Evolutionary conservation across 2,329 filamentous ascomycete genomes (phyloP).

Genomic region (Pseudogymnoascus sp.): DNA sequence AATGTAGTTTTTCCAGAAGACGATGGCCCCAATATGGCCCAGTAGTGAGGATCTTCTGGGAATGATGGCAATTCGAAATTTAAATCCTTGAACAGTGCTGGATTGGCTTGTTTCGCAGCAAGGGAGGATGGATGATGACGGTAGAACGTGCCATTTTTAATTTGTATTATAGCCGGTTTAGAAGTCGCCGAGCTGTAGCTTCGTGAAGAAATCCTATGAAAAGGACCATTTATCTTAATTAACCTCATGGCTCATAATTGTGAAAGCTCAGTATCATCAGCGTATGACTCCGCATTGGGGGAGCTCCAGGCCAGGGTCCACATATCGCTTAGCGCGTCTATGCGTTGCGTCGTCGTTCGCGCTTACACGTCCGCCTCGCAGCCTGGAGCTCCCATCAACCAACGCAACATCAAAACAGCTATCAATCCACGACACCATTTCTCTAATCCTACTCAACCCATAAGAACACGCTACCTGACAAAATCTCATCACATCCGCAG

Average conservation of each 20-base stretch:
- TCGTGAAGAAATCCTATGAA: neutral
- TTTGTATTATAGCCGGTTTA: slow-evolving; percentile 57
- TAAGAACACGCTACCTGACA: neutral
- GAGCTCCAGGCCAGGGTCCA: slow-evolving; percentile 7
- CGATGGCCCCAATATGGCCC: slow-evolving; percentile 78
- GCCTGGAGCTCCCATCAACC: slow-evolving; percentile 15
- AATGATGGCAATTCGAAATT: slow-evolving; percentile 61
- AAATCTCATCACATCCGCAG: slow-evolving; percentile 27
- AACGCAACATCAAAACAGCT: slow-evolving; percentile 9
- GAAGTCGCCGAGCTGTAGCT: neutral
- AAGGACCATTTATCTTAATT: neutral
- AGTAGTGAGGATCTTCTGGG: slow-evolving; percentile 50
- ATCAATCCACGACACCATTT: slow-evolving; percentile 10
- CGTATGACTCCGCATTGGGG: slow-evolving; percentile 20
- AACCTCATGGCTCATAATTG: slow-evolving; percentile 8
- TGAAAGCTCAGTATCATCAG: neutral
- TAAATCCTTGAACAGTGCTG: slow-evolving; percentile 65
- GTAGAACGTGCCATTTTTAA: slow-evolving; percentile 78
- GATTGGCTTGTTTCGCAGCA: slow-evolving; percentile 44
- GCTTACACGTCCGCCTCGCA: slow-evolving; percentile 14
- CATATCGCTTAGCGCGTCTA: slow-evolving; percentile 13
- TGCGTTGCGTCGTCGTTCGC: slow-evolving; percentile 3
- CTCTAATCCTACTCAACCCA: neutral
- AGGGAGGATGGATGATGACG: slow-evolving; percentile 58
- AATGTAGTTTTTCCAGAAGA: slow-evolving; percentile 75